A percentile compares a stretch with the other conserved stretches of the same genome.
These are phyloP conservation scores for Candida morakotiae DNA, from an alignment of 805 yeast genomes.

Conservation along the genomic window DNA sequence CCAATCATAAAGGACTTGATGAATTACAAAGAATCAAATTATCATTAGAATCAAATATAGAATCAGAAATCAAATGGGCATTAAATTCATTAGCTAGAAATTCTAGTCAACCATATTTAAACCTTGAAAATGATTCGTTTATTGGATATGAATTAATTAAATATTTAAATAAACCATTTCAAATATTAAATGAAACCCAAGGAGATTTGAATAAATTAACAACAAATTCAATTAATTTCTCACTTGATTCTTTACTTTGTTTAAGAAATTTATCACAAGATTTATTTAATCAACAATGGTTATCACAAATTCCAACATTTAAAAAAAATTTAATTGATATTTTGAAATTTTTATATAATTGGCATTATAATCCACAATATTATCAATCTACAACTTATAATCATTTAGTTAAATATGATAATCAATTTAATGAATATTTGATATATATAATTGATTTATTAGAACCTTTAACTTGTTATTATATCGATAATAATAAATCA, in stretches of 20 bases:
- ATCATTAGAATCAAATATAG: conserved; percentile 63
- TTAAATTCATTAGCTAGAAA: conserved; percentile 49
- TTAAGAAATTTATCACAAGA: conserved; percentile 84
- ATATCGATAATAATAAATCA: conserved; percentile 68
- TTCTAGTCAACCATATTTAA: conserved; percentile 46
- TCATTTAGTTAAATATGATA: conserved; percentile 19
- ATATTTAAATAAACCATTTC: conserved; percentile 33
- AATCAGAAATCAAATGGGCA: conserved; percentile 70
- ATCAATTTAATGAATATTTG: conserved; percentile 52
- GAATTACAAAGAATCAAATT: conserved; percentile 62
- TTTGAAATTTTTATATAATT: conserved; percentile 35
- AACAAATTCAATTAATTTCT: conserved; percentile 18
- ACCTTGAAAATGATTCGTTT: conserved; percentile 40
- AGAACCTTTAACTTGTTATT: conserved; percentile 79
- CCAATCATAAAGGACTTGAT: conserved; percentile 52
- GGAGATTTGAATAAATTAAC: conserved; percentile 11
- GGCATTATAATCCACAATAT: conserved; percentile 23
- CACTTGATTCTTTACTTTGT: conserved; percentile 53
- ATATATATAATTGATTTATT: conserved; percentile 72
- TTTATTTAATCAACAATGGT: conserved; percentile 71
- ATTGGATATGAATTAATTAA: conserved; percentile 40
- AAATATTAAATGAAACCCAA: conserved; percentile 16
- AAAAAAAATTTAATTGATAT: conserved; percentile 43
- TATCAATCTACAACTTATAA: not conserved
- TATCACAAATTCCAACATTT: conserved; percentile 53